Conservation (phyloP, 305 asterid genomes). For the Caryopteris hybrid region DNA sequence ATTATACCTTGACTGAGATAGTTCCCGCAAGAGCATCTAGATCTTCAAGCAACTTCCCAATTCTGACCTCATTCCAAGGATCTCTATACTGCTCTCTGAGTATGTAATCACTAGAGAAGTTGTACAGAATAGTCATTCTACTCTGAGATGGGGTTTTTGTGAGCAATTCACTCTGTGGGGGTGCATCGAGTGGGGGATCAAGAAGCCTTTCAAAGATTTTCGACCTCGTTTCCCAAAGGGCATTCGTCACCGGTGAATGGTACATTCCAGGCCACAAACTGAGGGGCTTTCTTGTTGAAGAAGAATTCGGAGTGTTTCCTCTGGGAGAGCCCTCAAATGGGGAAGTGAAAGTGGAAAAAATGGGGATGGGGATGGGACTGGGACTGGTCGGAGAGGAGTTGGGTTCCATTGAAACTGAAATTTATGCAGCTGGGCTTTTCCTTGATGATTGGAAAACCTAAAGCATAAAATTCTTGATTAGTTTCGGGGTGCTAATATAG, state of each 20-base stretch:
- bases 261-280: constrained; percentile 98
- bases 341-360: constrained; percentile 58
- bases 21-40: constrained; percentile 97
- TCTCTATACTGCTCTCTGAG: constrained; percentile 93
- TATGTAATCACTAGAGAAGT: constrained; percentile 67
- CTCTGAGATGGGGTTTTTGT: constrained; percentile 59
- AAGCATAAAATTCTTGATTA: not conserved
- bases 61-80: constrained; percentile 97
- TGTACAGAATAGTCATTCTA: constrained; percentile 64
- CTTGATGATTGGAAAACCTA: not conserved
- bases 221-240: constrained; percentile 89
- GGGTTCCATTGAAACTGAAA: constrained; percentile 38
- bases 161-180: constrained; percentile 80
- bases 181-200: constrained; percentile 92
- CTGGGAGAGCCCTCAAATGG: constrained; percentile 45
- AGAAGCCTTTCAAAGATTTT: constrained; percentile 78
- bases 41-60: constrained; percentile 94
- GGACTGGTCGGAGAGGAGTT: constrained; percentile 37
- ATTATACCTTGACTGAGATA: constrained; percentile 75
- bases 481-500: not conserved
- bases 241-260: constrained; percentile 88
- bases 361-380: constrained; percentile 55
- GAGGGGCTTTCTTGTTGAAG: constrained; percentile 57
- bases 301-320: constrained; percentile 18
- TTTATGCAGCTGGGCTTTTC: not conserved